Conservation (phyloP, 306 rosid genomes). For the Geum urbanum region DNA sequence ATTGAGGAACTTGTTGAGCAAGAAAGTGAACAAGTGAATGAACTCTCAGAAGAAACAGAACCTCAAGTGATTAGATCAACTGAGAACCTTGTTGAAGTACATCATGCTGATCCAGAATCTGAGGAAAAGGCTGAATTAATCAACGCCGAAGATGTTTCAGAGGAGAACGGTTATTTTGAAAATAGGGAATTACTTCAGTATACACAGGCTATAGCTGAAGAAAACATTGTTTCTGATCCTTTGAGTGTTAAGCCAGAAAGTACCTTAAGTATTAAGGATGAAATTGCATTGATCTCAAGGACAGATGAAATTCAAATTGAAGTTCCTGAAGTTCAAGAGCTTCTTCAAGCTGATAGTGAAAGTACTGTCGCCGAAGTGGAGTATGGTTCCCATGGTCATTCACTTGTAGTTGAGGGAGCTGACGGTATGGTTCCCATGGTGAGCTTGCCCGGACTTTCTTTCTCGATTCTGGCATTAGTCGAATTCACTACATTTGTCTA, state of each 20-base stretch:
- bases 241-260: neutral
- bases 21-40: constrained; percentile 21
- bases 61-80: neutral
- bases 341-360: too few relatives aligned
- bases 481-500: constrained; percentile 32
- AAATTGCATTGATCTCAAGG: constrained; percentile 13
- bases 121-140: neutral
- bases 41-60: constrained; percentile 19
- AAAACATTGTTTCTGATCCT: neutral
- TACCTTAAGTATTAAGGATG: neutral
- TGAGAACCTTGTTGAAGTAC: neutral
- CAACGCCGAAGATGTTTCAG: neutral
- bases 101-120: constrained; percentile 10
- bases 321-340: too few relatives aligned
- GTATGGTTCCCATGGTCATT: too few relatives aligned
- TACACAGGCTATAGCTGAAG: constrained; percentile 11
- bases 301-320: too few relatives aligned
- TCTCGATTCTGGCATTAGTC: constrained; percentile 34
- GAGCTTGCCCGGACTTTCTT: constrained; percentile 26
- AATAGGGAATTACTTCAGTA: constrained; percentile 5
- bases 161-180: neutral
- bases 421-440: neutral
- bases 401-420: neutral
- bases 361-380: neutral
- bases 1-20: neutral